Conservation (phyloP, 73 alveolate species). For the Paramecium tetraurelia region DNA sequence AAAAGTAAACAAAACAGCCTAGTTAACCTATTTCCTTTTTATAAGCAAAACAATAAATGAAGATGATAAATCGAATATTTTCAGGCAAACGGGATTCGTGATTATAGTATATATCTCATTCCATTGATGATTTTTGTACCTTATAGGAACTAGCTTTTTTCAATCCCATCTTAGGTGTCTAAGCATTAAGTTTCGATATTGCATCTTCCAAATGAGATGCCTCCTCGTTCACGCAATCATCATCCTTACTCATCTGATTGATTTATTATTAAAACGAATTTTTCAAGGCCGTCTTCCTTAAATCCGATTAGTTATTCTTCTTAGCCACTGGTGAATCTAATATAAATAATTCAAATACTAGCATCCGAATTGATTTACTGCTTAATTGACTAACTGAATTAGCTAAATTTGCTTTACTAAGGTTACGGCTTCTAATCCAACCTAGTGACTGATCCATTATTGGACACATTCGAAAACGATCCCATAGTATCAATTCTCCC, state of each 20-base stretch:
- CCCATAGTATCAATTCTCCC: conserved; percentile 45
- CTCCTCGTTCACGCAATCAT: conserved; percentile 31
- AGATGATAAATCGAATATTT: background rate
- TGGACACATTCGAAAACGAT: background rate
- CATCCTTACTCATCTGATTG: background rate
- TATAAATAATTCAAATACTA: background rate
- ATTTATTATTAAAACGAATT: conserved; percentile 6
- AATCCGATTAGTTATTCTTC: conserved; percentile 16
- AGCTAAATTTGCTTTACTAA: background rate
- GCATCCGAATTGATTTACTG: background rate
- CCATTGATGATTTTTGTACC: conserved; percentile 22
- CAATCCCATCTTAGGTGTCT: conserved; percentile 24
- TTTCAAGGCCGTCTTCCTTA: conserved; percentile 1
- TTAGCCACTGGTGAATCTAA: background rate
- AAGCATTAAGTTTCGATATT: background rate
- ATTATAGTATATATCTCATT: background rate
- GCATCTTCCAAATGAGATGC: conserved; percentile 43
- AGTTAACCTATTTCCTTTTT: background rate
- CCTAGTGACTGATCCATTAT: background rate
- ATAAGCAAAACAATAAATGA: conserved; percentile 9
- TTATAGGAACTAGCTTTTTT: conserved; percentile 38
- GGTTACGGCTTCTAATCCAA: background rate
- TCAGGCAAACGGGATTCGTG: conserved; percentile 26
- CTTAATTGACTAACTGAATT: background rate
- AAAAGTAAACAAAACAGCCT: background rate